These are phyloP conservation scores for Candida dendrica DNA, from an alignment of 805 yeast genomes.

Conservation along the genomic window DNA sequence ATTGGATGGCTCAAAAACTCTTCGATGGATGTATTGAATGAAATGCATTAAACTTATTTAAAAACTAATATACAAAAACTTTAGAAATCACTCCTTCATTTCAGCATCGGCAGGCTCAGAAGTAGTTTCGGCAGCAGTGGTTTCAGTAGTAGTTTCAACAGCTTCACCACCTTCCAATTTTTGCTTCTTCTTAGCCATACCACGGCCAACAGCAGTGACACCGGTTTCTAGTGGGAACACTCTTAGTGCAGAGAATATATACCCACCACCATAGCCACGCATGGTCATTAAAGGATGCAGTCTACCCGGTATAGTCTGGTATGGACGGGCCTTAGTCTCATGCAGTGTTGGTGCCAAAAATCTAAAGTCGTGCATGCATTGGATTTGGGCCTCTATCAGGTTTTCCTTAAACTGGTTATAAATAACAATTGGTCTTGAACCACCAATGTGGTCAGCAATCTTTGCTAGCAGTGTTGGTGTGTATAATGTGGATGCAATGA, in stretches of 20 bases:
- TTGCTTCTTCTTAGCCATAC: constrained; percentile 33
- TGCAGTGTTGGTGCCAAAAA: constrained; percentile 76
- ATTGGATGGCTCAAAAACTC: constrained; percentile 45
- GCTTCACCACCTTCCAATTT: constrained; percentile 7
- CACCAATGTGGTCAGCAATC: constrained; percentile 61
- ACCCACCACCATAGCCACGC: constrained; percentile 83
- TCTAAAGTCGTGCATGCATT: constrained; percentile 57
- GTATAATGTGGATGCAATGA: constrained; percentile 67
- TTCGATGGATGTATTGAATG: constrained; percentile 7
- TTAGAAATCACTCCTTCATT: not conserved
- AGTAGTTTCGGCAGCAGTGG: too few relatives aligned
- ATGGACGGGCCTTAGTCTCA: constrained; percentile 78
- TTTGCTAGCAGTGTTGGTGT: constrained; percentile 57
- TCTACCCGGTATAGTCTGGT: constrained; percentile 90
- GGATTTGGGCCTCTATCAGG: constrained; percentile 66
- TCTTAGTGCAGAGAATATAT: constrained; percentile 65
- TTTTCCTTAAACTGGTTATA: constrained; percentile 79
- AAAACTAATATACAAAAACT: constrained; percentile 3
- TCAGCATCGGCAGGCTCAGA: not conserved
- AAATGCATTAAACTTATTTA: not conserved
- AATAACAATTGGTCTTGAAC: constrained; percentile 81
- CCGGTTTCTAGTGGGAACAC: constrained; percentile 66
- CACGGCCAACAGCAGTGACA: constrained; percentile 64
- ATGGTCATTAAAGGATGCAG: constrained; percentile 93
- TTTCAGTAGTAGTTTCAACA: not conserved